Percentiles rank a stretch among this genome's conserved stretches.
These are phyloP conservation scores for Saturnispora diversa DNA, from an alignment of 805 yeast species.

Conservation along the genomic window DNA sequence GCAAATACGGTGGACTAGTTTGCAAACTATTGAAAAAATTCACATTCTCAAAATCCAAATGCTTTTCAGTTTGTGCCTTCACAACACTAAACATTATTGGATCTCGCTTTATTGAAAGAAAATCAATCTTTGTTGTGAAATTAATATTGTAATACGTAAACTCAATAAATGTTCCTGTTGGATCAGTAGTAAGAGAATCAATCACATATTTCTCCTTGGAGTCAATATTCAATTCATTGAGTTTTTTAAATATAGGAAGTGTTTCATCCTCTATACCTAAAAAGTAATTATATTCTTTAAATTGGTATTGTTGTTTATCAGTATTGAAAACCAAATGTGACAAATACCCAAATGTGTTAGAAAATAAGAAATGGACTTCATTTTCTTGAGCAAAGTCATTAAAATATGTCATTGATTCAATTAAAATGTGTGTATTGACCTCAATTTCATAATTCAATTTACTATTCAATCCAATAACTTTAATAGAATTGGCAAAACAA, in stretches of 20 bases:
- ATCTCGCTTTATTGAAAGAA: constrained; percentile 7
- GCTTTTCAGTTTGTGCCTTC: not conserved
- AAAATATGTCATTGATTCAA: constrained; percentile 12
- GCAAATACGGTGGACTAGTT: constrained; percentile 12
- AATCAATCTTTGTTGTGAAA: constrained; percentile 5
- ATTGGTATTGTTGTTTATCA: not conserved
- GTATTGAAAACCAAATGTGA: constrained; percentile 6
- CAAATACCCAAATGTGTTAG: constrained; percentile 13
- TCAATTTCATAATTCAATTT: not conserved
- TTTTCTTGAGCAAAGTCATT: not conserved
- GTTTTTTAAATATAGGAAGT: constrained; percentile 15
- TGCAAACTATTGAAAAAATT: constrained; percentile 11
- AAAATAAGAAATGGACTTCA: constrained; percentile 7
- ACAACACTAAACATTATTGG: constrained; percentile 7
- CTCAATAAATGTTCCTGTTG: constrained; percentile 11
- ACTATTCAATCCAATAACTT: not conserved
- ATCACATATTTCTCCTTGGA: constrained; percentile 10
- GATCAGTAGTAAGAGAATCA: constrained; percentile 11
- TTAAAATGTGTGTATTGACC: constrained; percentile 1
- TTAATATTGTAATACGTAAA: constrained; percentile 8
- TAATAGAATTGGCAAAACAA: not conserved
- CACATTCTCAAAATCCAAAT: constrained; percentile 1
- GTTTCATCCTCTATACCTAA: constrained; percentile 4
- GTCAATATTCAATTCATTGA: constrained; percentile 13
- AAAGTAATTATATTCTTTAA: constrained; percentile 12